Percentiles rank a stretch among this genome's conserved stretches.
These are phyloP conservation scores for Pseudovirgaria hyperparasitica DNA, from an alignment of 2,329 filamentous ascomycete species.

Conservation along the genomic window DNA sequence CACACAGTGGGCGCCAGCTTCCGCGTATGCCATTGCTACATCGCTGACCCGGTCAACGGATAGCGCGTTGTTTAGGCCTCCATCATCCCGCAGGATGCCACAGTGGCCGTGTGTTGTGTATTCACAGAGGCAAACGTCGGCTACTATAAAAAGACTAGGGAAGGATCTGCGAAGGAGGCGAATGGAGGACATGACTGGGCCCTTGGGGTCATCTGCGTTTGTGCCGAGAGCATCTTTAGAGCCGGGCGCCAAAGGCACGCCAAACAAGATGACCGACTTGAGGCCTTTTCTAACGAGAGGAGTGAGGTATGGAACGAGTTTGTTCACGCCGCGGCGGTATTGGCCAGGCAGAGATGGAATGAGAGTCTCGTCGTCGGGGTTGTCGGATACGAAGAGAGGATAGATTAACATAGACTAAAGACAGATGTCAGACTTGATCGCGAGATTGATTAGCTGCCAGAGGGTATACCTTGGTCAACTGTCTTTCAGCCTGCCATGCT, in stretches of 20 bases:
- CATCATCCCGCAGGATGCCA: conserved; percentile 90
- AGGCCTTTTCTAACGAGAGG: conserved; percentile 83
- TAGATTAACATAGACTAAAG: conserved; percentile 92
- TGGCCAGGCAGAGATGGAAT: conserved; percentile 90
- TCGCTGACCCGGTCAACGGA: conserved; percentile 92
- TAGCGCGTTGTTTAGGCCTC: conserved; percentile 80
- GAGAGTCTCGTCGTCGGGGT: conserved; percentile 78
- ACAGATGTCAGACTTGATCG: background rate
- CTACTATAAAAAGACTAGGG: conserved; percentile 79
- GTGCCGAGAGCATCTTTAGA: conserved; percentile 88
- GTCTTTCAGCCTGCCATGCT: conserved; percentile 40
- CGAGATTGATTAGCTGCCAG: background rate
- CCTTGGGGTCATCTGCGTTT: conserved; percentile 80
- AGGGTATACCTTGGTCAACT: conserved; percentile 34
- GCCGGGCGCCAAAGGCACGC: conserved; percentile 69
- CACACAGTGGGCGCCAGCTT: conserved; percentile 89
- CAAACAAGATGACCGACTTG: conserved; percentile 87
- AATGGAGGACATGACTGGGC: conserved; percentile 81
- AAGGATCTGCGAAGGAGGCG: conserved; percentile 73
- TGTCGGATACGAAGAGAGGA: conserved; percentile 90
- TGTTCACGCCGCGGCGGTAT: conserved; percentile 76
- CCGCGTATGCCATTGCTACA: conserved; percentile 95
- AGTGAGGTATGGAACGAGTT: conserved; percentile 69
- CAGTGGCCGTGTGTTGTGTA: conserved; percentile 98
- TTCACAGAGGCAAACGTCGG: conserved; percentile 94